These are phyloP conservation scores for Nannochloris sp. DNA, from an alignment of 139 green algal species.

Conservation along the genomic window DNA sequence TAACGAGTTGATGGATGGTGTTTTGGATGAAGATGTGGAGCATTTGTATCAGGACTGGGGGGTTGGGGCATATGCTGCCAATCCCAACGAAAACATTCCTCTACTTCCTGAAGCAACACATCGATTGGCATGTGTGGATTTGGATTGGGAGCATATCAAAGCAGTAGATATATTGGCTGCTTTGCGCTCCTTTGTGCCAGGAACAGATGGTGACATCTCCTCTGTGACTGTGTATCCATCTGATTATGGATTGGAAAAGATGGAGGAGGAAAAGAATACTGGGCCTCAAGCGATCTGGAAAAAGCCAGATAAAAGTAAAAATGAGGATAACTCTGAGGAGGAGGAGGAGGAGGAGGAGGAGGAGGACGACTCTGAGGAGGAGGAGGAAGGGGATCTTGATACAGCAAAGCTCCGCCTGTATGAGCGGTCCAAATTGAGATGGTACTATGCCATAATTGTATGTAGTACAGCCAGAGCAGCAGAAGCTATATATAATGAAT, in stretches of 20 bases:
- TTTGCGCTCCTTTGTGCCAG: slow-evolving; percentile 69
- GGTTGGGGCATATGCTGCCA: slow-evolving; percentile 57
- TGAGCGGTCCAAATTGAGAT: slow-evolving; percentile 73
- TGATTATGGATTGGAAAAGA: slow-evolving; percentile 84
- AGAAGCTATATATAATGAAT: slow-evolving; percentile 69
- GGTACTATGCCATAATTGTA: slow-evolving; percentile 74
- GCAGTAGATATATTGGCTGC: slow-evolving; percentile 73
- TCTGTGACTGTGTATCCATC: slow-evolving; percentile 84
- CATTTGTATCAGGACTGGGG: slow-evolving; percentile 49
- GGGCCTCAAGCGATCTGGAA: slow-evolving; percentile 57
- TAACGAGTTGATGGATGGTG: slow-evolving; percentile 12
- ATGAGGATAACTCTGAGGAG: slow-evolving; percentile 1
- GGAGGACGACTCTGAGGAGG: slow-evolving; percentile 6
- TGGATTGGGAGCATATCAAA: slow-evolving; percentile 81
- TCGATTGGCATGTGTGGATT: slow-evolving; percentile 76
- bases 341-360: slow-evolving; percentile 25
- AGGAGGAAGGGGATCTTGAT: slow-evolving; percentile 42
- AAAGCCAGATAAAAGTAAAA: slow-evolving; percentile 9
- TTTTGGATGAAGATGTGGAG: slow-evolving; percentile 15
- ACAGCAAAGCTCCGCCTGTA: slow-evolving; percentile 64
- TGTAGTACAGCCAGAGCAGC: slow-evolving; percentile 64
- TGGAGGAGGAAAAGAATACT: slow-evolving; percentile 67
- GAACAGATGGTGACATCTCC: slow-evolving; percentile 23
- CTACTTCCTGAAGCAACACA: slow-evolving; percentile 21
- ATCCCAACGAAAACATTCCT: slow-evolving; percentile 52